Conservation (phyloP, 331 rosid genomes). For the Dryas integrifolia region DNA sequence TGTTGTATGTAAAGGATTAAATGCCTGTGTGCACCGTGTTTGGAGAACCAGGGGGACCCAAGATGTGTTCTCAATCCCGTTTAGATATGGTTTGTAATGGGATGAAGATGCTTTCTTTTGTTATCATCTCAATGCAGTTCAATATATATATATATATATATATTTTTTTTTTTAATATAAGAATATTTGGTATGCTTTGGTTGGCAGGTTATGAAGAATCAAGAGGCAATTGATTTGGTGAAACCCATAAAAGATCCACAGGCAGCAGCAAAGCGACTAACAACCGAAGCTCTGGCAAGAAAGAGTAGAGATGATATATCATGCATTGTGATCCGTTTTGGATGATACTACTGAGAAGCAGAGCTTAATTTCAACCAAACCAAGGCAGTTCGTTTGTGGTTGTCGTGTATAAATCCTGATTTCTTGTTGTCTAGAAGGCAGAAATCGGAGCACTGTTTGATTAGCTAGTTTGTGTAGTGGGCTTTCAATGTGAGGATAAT, state of each 20-base stretch:
- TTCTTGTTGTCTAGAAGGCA: too few relatives aligned
- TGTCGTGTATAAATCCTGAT: too few relatives aligned
- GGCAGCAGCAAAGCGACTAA: constrained; percentile 23
- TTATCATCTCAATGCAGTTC: not conserved
- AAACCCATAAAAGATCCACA: constrained; percentile 28
- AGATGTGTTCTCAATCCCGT: not conserved
- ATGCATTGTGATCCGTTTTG: constrained; percentile 33
- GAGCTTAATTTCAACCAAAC: not conserved
- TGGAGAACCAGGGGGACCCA: not conserved
- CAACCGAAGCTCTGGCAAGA: constrained; percentile 21
- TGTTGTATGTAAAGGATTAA: too few relatives aligned
- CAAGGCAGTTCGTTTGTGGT: too few relatives aligned
- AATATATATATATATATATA: too few relatives aligned
- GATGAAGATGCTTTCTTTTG: not conserved
- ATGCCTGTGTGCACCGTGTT: too few relatives aligned
- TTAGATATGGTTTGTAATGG: not conserved
- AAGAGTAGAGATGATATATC: constrained; percentile 32
- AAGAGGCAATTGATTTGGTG: constrained; percentile 25
- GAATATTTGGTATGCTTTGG: not conserved
- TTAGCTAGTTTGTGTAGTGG: not conserved
- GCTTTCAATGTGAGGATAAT: not conserved
- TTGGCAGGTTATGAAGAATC: constrained; percentile 28
- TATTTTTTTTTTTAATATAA: too few relatives aligned
- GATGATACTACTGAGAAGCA: constrained; percentile 6
- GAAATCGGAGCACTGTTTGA: too few relatives aligned